phyloP scores from a whole-genome alignment of 305 asterid species.

The Fraxinus nigra region DNA sequence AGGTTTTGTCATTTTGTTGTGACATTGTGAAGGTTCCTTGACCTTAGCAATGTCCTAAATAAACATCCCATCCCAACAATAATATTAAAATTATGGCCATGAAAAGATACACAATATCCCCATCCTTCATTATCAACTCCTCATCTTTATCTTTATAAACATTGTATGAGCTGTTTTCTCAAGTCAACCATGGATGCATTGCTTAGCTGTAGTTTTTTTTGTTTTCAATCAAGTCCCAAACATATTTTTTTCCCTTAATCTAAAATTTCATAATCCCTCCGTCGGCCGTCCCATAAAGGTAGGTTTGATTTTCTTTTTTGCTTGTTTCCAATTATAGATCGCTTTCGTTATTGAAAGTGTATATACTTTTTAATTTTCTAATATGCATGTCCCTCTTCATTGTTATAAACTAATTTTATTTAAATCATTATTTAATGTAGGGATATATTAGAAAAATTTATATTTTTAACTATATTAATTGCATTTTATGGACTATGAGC shows the following conservation, averaged over 20 bases:
- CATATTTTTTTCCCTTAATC: not conserved
- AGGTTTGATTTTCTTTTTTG: too few relatives aligned
- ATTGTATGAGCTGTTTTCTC: conserved; percentile 34
- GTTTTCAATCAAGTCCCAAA: conserved; percentile 19
- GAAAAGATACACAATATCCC: conserved; percentile 34
- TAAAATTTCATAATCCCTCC: too few relatives aligned
- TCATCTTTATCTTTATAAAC: conserved; percentile 29
- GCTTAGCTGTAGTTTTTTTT: conserved; percentile 32
- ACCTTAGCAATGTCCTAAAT: conserved; percentile 22
- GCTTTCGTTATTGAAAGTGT: too few relatives aligned
- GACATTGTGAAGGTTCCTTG: conserved; percentile 32
- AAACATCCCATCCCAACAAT: conserved; percentile 22
- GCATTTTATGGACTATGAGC: conserved; percentile 19
- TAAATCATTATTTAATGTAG: too few relatives aligned
- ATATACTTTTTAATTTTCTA: too few relatives aligned
- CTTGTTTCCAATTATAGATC: too few relatives aligned
- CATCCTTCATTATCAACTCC: conserved; percentile 32
- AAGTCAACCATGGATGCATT: conserved; percentile 38
- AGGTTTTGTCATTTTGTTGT: conserved; percentile 8
- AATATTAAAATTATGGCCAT: conserved; percentile 34
- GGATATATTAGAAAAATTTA: too few relatives aligned
- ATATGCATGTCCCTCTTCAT: too few relatives aligned
- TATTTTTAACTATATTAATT: too few relatives aligned
- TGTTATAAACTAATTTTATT: too few relatives aligned
- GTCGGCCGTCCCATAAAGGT: too few relatives aligned